These are phyloP conservation scores for Amniculicola lignicola DNA, from an alignment of 495 filamentous ascomycete species.

Conservation along the genomic window DNA sequence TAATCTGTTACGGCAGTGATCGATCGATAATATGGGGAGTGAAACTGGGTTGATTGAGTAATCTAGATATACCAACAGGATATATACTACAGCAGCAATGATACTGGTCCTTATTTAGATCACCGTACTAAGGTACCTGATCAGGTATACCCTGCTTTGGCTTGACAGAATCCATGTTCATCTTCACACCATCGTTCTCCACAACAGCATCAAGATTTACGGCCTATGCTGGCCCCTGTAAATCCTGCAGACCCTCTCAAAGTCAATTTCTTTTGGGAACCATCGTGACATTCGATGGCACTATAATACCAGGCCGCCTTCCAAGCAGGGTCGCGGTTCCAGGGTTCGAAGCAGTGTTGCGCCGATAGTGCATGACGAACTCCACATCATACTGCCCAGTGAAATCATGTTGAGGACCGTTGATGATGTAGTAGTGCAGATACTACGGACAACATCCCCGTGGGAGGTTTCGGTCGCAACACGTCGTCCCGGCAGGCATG, in stretches of 20 bases:
- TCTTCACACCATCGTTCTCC: no score
- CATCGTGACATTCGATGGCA: no score
- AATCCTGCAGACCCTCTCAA: neutral
- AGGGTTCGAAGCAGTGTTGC: neutral
- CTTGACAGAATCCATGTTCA: no score
- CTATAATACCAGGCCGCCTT: no score
- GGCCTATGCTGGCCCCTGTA: neutral
- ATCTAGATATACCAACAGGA: no score
- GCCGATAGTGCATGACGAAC: neutral
- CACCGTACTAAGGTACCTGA: no score
- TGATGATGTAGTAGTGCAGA: neutral
- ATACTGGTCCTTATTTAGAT: no score
- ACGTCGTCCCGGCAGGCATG: neutral
- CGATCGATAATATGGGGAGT: no score
- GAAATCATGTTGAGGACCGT: neutral
- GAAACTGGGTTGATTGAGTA: no score
- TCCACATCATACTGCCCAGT: neutral
- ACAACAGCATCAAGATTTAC: neutral
- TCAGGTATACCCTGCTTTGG: no score
- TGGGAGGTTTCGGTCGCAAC: neutral
- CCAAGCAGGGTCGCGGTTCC: neutral
- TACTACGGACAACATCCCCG: neutral
- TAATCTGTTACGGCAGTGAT: no score
- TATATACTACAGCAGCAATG: no score
- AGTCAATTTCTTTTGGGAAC: neutral